These are phyloP conservation scores for Pyrus betulifolia DNA, from an alignment of 306 rosid genomes.

Conservation along the genomic window DNA sequence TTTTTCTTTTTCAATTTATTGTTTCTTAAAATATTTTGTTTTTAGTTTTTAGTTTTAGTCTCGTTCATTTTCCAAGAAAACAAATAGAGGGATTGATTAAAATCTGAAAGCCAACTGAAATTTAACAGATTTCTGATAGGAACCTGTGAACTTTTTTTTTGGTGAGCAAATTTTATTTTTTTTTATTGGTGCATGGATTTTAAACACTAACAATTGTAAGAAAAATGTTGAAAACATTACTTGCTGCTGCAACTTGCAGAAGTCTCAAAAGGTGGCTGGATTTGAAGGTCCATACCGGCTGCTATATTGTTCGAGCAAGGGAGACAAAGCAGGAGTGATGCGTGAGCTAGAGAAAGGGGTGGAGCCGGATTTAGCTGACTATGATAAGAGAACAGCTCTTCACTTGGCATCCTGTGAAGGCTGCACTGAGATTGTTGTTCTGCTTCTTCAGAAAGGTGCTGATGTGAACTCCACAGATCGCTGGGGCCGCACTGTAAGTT, in stretches of 20 bases:
- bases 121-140: neutral
- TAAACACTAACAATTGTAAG: neutral
- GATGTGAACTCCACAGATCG: slow-evolving; percentile 21
- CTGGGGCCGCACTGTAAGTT: slow-evolving; percentile 26
- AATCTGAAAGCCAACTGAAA: neutral
- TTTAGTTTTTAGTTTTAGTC: neutral
- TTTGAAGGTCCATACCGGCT: slow-evolving; percentile 17
- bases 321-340: slow-evolving; percentile 23
- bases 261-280: neutral
- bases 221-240: neutral
- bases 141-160: neutral
- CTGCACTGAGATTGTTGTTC: slow-evolving; percentile 16
- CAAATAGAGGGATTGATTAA: neutral
- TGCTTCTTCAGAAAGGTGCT: slow-evolving; percentile 24
- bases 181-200: neutral
- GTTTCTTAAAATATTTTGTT: neutral
- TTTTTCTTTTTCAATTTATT: neutral
- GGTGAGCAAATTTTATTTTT: neutral
- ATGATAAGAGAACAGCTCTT: slow-evolving; percentile 28
- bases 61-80: neutral
- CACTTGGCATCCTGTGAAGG: slow-evolving; percentile 30
- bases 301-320: slow-evolving; percentile 23
- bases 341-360: slow-evolving; percentile 23
- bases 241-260: neutral
- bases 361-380: slow-evolving; percentile 15